A percentile compares a stretch with the other conserved stretches of the same genome.
Evolutionary conservation across 352 stramenopile genomes (phyloP).

Genomic region (Phytophthora lateralis): DNA sequence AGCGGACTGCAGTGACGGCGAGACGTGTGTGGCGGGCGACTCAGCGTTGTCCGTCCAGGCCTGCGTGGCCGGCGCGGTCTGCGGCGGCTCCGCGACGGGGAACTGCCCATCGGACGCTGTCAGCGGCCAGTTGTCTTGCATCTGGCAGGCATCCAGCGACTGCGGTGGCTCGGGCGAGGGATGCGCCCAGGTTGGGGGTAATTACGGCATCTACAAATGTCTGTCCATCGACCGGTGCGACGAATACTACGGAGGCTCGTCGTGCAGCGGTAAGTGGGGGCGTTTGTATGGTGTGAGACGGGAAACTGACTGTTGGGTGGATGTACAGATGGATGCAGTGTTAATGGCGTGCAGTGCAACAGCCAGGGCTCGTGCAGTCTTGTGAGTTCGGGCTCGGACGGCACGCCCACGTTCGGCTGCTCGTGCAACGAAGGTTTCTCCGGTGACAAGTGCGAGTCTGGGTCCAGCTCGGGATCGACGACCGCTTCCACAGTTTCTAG

Average conservation of each 20-base stretch:
- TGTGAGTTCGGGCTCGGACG: constrained; percentile 21
- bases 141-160: constrained; percentile 18
- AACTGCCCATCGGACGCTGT: constrained; percentile 62
- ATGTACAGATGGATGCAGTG: constrained; percentile 41
- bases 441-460: constrained; percentile 57
- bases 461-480: constrained; percentile 17
- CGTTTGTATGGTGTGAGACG: neutral
- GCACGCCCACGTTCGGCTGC: constrained; percentile 58
- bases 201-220: constrained; percentile 78
- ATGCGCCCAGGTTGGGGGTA: constrained; percentile 14
- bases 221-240: constrained; percentile 80
- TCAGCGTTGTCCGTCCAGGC: constrained; percentile 61
- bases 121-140: constrained; percentile 76
- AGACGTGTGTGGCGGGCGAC: constrained; percentile 79
- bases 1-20: constrained; percentile 61
- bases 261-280: constrained; percentile 56
- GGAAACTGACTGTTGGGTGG: constrained; percentile 2
- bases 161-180: neutral
- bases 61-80: constrained; percentile 66
- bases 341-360: constrained; percentile 66
- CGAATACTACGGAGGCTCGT: constrained; percentile 55
- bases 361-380: constrained; percentile 67
- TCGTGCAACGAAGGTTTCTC: constrained; percentile 73
- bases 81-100: constrained; percentile 50
- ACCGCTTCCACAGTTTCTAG: constrained; percentile 2